Conservation (phyloP, 306 rosid genomes). For the Elaeagnus macrophylla region DNA sequence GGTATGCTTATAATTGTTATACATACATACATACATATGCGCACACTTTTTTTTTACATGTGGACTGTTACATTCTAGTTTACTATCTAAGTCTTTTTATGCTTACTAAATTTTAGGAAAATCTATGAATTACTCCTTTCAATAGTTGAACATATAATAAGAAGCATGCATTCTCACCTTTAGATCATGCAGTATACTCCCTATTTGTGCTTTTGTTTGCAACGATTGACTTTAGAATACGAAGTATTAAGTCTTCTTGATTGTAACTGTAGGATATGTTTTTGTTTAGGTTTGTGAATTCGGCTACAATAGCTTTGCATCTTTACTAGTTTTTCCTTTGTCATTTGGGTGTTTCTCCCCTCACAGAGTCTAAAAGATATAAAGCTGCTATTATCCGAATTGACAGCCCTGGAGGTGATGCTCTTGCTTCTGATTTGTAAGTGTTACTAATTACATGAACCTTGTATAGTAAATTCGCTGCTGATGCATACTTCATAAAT, state of each 20-base stretch:
- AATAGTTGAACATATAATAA: too few species aligned
- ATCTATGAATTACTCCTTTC: too few species aligned
- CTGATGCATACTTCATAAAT: slow-evolving; percentile 2
- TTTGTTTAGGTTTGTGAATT: not conserved
- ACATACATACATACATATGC: too few species aligned
- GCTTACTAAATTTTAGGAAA: not conserved
- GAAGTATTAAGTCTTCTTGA: too few species aligned
- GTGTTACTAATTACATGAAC: slow-evolving; percentile 34
- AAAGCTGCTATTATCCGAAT: slow-evolving; percentile 92
- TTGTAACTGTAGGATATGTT: too few species aligned
- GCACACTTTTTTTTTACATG: too few species aligned
- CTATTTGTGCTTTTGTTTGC: too few species aligned
- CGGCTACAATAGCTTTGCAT: not conserved
- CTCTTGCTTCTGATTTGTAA: slow-evolving; percentile 98
- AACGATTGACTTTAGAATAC: too few species aligned
- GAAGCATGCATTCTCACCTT: too few species aligned
- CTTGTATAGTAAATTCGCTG: slow-evolving; percentile 10
- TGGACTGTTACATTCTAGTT: too few species aligned
- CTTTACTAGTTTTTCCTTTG: slow-evolving; percentile 2
- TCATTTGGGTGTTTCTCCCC: slow-evolving; percentile 18
- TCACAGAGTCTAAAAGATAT: slow-evolving; percentile 62
- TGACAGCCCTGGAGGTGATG: slow-evolving; percentile 99
- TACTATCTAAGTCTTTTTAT: not conserved
- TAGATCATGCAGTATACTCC: too few species aligned
- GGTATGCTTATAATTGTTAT: slow-evolving; percentile 37